phyloP scores from a whole-genome alignment of 768 basidiomycete genomes.

The Collybiopsis luxurians region DNA sequence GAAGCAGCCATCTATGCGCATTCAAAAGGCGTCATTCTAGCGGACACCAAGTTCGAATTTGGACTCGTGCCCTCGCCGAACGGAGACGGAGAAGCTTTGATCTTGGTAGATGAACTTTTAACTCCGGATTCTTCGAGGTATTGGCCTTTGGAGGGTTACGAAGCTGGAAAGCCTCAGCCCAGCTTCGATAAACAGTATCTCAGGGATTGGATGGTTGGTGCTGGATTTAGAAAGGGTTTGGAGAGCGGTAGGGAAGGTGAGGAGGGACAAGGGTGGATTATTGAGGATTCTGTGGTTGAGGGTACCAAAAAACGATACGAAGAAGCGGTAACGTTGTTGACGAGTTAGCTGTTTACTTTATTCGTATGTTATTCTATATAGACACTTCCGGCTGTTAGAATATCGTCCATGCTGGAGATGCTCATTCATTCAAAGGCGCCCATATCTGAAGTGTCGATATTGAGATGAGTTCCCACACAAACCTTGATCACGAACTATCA shows the following conservation, averaged over 20 bases:
- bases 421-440: too few relatives aligned
- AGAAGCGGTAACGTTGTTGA: constrained; percentile 69
- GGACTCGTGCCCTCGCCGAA: constrained; percentile 59
- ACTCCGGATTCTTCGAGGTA: constrained; percentile 98
- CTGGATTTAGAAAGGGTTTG: constrained; percentile 76
- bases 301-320: constrained; percentile 79
- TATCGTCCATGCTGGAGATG: too few relatives aligned
- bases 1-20: constrained; percentile 74
- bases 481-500: too few relatives aligned
- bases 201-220: constrained; percentile 79
- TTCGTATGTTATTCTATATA: not conserved
- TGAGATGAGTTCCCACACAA: too few relatives aligned
- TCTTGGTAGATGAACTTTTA: constrained; percentile 94
- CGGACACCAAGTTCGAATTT: constrained; percentile 99
- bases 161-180: constrained; percentile 71
- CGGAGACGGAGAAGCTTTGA: constrained; percentile 43
- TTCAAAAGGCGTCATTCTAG: constrained; percentile 83
- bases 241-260: constrained; percentile 69
- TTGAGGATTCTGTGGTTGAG: constrained; percentile 71
- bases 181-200: constrained; percentile 98
- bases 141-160: constrained; percentile 82
- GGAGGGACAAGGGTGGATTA: constrained; percentile 72
- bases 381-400: too few relatives aligned
- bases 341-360: constrained; percentile 11
- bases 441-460: too few relatives aligned